phyloP scores from a whole-genome alignment of 2,329 filamentous ascomycete species.

The Hortaea sp. region DNA sequence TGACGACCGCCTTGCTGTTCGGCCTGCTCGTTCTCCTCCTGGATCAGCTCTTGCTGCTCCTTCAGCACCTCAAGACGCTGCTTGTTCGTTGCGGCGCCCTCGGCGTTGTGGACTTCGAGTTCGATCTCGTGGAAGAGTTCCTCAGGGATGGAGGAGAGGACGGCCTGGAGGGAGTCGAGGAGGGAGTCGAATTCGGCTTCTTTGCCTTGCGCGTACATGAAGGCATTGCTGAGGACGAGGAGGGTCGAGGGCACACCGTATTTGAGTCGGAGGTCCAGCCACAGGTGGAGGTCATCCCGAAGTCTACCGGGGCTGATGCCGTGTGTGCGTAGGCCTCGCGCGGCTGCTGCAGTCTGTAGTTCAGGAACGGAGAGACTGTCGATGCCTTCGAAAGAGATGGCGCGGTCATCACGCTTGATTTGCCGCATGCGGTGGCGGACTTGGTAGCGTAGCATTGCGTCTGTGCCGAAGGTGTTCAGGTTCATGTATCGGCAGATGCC shows the following conservation, averaged over 20 bases:
- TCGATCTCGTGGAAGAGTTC: conserved; percentile 99
- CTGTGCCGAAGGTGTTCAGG: conserved; percentile 90
- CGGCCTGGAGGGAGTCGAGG: conserved; percentile 84
- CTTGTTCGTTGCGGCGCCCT: conserved; percentile 97
- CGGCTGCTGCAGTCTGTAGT: conserved; percentile 83
- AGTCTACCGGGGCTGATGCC: conserved; percentile 82
- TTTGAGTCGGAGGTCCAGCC: conserved; percentile 86
- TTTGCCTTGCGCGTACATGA: conserved; percentile 87
- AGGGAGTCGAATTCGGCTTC: conserved; percentile 76
- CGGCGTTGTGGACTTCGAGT: conserved; percentile 91
- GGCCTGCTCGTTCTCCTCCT: conserved; percentile 91
- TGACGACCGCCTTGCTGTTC: conserved; percentile 62
- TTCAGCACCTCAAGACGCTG: conserved; percentile 95
- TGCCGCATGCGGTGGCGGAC: conserved; percentile 96
- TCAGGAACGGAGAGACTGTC: conserved; percentile 88
- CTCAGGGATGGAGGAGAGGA: conserved; percentile 89
- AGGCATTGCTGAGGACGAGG: conserved; percentile 90
- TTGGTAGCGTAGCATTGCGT: conserved; percentile 95
- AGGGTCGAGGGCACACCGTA: conserved; percentile 95
- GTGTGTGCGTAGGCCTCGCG: conserved; percentile 84
- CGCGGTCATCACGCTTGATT: conserved; percentile 95
- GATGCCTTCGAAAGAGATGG: conserved; percentile 88
- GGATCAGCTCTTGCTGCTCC: conserved; percentile 96
- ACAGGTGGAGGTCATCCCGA: conserved; percentile 81
- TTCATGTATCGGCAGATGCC: conserved; percentile 99